phyloP scores from a whole-genome alignment of 768 basidiomycete genomes.

The Mycena floridula region DNA sequence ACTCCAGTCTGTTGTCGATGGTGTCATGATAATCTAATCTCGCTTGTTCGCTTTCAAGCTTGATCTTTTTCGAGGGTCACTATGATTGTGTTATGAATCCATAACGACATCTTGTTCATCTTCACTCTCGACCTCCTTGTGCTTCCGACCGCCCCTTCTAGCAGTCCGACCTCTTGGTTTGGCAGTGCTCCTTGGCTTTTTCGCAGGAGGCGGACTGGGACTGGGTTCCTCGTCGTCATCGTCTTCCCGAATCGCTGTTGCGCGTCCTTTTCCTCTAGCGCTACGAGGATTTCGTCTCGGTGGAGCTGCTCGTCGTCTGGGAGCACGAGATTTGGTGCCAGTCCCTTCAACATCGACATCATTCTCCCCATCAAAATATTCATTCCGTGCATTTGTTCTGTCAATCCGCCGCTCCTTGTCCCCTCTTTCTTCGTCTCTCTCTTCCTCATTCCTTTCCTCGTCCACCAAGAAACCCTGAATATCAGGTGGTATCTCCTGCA shows the following conservation, averaged over 20 bases:
- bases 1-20: too few species aligned
- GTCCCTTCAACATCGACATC: slow-evolving; percentile 51
- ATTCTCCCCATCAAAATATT: slow-evolving; percentile 68
- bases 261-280: slow-evolving; percentile 13
- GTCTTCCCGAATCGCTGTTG: slow-evolving; percentile 13
- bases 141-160: slow-evolving; percentile 20
- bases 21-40: too few species aligned
- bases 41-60: too few species aligned
- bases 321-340: slow-evolving; percentile 12
- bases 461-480: slow-evolving; percentile 71
- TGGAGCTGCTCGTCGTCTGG: slow-evolving; percentile 12
- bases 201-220: slow-evolving; percentile 21
- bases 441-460: slow-evolving; percentile 62
- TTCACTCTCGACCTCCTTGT: slow-evolving; percentile 20
- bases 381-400: slow-evolving; percentile 40
- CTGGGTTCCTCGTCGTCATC: slow-evolving; percentile 8
- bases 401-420: slow-evolving; percentile 50
- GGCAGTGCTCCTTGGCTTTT: slow-evolving; percentile 23
- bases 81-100: too few species aligned
- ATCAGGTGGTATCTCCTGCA: slow-evolving; percentile 96
- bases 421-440: slow-evolving; percentile 62
- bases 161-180: slow-evolving; percentile 25
- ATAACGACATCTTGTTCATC: neutral
- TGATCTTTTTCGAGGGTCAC: too few species aligned
- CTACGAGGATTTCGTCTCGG: slow-evolving; percentile 13